A percentile compares a stretch with the other conserved stretches of the same genome.
Conservation (phyloP, 176 grass and related monocot genomes). For the Neostapfia colusana region DNA sequence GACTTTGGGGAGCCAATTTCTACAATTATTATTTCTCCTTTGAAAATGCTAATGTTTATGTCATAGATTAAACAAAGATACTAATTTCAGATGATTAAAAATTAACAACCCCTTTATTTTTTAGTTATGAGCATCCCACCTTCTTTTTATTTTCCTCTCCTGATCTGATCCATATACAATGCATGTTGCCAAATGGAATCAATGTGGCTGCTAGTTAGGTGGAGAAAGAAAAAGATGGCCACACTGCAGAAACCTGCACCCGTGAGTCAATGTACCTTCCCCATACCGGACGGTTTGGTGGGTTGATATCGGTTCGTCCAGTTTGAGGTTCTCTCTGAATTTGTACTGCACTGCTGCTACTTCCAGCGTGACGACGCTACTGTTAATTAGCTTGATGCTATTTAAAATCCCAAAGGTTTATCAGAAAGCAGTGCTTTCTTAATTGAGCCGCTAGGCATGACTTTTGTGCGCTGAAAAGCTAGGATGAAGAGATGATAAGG, state of each 20-base stretch:
- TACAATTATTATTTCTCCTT: neutral
- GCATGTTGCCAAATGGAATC: neutral
- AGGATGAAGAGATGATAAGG: neutral
- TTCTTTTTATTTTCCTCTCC: too few relatives aligned
- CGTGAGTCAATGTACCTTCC: constrained; percentile 24
- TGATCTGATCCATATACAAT: neutral
- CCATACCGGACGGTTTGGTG: neutral
- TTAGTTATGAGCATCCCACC: too few relatives aligned
- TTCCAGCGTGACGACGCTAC: neutral
- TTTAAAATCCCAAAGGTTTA: neutral
- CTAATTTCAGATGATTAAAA: too few relatives aligned
- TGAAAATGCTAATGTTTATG: too few relatives aligned
- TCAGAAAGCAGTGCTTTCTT: neutral
- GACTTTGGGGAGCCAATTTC: constrained; percentile 10
- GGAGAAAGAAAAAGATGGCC: constrained; percentile 8
- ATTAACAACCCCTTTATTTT: neutral
- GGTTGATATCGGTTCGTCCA: neutral
- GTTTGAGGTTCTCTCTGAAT: neutral
- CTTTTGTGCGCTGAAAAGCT: neutral
- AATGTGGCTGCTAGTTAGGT: neutral
- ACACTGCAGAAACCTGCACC: neutral
- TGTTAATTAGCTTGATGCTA: neutral
- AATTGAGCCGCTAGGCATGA: neutral
- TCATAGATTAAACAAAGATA: too few relatives aligned
- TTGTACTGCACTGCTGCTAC: too few relatives aligned